phyloP scores from a whole-genome alignment of 306 rosid genomes.

The Cyamopsis tetragonoloba region DNA sequence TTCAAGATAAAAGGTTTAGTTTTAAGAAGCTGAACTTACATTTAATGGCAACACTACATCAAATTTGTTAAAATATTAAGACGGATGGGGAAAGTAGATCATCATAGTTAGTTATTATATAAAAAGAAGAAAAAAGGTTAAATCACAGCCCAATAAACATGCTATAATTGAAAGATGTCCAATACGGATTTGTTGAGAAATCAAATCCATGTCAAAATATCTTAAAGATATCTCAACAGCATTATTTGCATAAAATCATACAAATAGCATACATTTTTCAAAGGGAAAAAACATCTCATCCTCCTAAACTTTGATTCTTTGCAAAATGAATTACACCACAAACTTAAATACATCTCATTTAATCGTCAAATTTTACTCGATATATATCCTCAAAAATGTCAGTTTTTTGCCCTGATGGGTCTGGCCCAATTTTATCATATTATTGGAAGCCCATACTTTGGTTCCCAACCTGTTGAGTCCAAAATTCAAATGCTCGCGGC shows the following conservation, averaged over 20 bases:
- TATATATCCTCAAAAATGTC: too few relatives aligned
- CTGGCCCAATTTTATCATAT: too few relatives aligned
- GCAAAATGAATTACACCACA: not conserved
- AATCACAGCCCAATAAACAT: not conserved
- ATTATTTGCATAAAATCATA: too few relatives aligned
- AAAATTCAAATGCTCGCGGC: too few relatives aligned
- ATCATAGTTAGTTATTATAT: not conserved
- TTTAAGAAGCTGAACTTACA: not conserved
- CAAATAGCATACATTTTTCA: not conserved
- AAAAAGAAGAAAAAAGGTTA: not conserved
- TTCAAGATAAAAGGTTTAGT: not conserved
- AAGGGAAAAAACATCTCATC: not conserved
- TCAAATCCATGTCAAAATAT: too few relatives aligned
- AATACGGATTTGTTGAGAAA: not conserved
- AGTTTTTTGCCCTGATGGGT: too few relatives aligned
- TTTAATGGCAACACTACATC: constrained; percentile 2
- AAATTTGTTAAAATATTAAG: not conserved
- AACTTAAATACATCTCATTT: not conserved
- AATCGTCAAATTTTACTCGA: not conserved
- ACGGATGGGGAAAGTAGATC: not conserved
- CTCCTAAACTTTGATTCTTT: not conserved
- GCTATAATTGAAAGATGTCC: not conserved
- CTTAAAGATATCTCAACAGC: too few relatives aligned
- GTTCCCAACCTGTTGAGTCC: too few relatives aligned
- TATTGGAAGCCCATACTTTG: too few relatives aligned